phyloP scores from a whole-genome alignment of 345 rosid species.

The Cochlearia excelsa region DNA sequence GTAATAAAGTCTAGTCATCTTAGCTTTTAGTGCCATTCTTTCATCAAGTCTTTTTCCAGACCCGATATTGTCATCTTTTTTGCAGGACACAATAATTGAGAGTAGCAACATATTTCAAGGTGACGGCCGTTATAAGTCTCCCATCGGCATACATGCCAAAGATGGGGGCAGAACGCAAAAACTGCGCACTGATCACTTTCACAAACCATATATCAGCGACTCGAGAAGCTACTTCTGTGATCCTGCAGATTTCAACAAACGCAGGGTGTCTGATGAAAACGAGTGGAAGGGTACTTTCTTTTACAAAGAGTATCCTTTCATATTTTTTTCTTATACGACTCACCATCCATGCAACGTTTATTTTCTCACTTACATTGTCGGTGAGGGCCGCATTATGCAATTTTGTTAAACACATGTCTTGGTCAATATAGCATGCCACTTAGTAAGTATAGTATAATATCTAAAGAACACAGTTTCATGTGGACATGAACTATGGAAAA shows the following conservation, averaged over 20 bases:
- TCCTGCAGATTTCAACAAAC: slow-evolving; percentile 24
- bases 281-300: slow-evolving; percentile 52
- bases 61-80: slow-evolving; percentile 12
- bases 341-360: slow-evolving; percentile 19
- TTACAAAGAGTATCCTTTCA: not conserved
- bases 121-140: slow-evolving; percentile 35
- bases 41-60: slow-evolving; percentile 9
- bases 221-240: slow-evolving; percentile 37
- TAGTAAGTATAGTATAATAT: slow-evolving; percentile 19
- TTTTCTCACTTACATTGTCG: slow-evolving; percentile 11
- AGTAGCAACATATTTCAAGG: slow-evolving; percentile 40
- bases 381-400: slow-evolving; percentile 12
- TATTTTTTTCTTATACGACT: slow-evolving; percentile 14
- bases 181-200: slow-evolving; percentile 30
- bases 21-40: slow-evolving; percentile 14
- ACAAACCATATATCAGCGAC: slow-evolving; percentile 34
- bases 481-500: slow-evolving; percentile 21
- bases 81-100: slow-evolving; percentile 56
- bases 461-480: slow-evolving; percentile 6
- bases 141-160: slow-evolving; percentile 33
- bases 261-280: slow-evolving; percentile 27
- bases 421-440: slow-evolving; percentile 21
- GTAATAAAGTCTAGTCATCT: slow-evolving; percentile 37
- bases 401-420: not conserved
- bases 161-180: slow-evolving; percentile 34